These are phyloP conservation scores for Penicillium nucicola DNA, from an alignment of 495 filamentous ascomycete genomes.

Conservation along the genomic window DNA sequence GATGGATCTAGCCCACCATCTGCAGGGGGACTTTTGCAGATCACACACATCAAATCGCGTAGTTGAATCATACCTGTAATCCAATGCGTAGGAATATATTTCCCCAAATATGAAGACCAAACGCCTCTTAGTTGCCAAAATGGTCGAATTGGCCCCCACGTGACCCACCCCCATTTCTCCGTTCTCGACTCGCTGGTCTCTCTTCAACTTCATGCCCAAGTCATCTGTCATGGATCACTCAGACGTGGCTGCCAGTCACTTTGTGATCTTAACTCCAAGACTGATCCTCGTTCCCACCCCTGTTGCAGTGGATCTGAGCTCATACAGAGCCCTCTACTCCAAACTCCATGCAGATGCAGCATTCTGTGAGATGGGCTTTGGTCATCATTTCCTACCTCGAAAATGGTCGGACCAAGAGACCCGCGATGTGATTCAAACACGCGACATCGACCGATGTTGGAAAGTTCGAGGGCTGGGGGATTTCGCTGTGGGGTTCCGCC, in stretches of 20 bases:
- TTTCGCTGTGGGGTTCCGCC: constrained; percentile 21
- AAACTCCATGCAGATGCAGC: constrained; percentile 12
- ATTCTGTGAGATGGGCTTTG: constrained; percentile 26
- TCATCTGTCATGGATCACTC: neutral
- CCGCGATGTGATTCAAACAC: constrained; percentile 11
- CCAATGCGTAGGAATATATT: too few relatives aligned
- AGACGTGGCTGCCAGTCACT: neutral
- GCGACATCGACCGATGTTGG: constrained; percentile 25
- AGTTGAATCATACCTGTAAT: too few relatives aligned
- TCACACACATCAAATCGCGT: too few relatives aligned
- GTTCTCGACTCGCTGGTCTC: too few relatives aligned
- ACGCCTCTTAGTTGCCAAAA: too few relatives aligned
- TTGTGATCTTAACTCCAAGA: constrained; percentile 17
- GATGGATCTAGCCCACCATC: too few relatives aligned
- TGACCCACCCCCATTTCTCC: too few relatives aligned
- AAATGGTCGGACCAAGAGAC: constrained; percentile 24
- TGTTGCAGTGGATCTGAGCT: constrained; percentile 8
- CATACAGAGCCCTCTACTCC: constrained; percentile 21
- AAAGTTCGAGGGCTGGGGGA: constrained; percentile 12
- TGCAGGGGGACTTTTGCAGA: too few relatives aligned
- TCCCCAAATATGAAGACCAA: too few relatives aligned
- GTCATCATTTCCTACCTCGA: constrained; percentile 10
- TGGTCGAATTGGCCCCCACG: too few relatives aligned
- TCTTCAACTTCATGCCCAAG: too few relatives aligned
- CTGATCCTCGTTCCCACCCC: constrained; percentile 23